Evolutionary conservation across 176 grass and related monocot species (phyloP).

Genomic region (Oryza meridionalis): DNA sequence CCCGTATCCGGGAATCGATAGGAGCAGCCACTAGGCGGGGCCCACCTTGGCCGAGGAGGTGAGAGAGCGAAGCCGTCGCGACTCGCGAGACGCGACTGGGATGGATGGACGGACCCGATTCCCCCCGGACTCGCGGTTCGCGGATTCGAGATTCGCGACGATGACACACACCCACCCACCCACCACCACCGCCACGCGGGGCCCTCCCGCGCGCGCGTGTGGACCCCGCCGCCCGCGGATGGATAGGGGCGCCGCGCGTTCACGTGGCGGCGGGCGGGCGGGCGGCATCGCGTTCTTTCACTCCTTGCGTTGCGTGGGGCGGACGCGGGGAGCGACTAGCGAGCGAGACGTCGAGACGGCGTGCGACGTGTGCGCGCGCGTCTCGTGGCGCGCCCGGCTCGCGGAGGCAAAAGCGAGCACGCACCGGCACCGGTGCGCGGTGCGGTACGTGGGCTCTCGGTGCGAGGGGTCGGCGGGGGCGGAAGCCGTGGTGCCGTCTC

Average conservation of each 20-base stretch:
- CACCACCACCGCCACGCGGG: too few relatives aligned
- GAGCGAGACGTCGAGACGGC: too few relatives aligned
- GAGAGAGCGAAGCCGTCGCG: too few relatives aligned
- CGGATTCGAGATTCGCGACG: constrained; percentile 41
- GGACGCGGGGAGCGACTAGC: background rate
- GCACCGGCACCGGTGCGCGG: background rate
- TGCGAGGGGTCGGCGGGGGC: too few relatives aligned
- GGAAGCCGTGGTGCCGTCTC: too few relatives aligned
- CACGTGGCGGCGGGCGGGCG: constrained; percentile 6
- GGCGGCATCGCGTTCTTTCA: constrained; percentile 22
- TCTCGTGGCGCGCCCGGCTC: background rate
- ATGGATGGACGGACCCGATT: constrained; percentile 33
- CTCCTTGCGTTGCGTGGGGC: constrained; percentile 20
- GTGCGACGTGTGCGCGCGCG: too few relatives aligned
- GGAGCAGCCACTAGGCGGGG: background rate
- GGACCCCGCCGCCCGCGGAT: background rate
- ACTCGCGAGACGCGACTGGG: background rate
- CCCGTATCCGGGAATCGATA: background rate
- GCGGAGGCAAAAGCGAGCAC: background rate
- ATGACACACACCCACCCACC: background rate
- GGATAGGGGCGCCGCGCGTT: background rate
- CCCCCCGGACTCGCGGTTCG: background rate
- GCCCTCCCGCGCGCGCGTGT: too few relatives aligned
- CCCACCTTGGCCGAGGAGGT: background rate
- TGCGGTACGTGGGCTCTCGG: too few relatives aligned